A percentile compares a stretch with the other conserved stretches of the same genome.
These are phyloP conservation scores for Ocimum tenuiflorum DNA, from an alignment of 257 asterid species.

Conservation along the genomic window DNA sequence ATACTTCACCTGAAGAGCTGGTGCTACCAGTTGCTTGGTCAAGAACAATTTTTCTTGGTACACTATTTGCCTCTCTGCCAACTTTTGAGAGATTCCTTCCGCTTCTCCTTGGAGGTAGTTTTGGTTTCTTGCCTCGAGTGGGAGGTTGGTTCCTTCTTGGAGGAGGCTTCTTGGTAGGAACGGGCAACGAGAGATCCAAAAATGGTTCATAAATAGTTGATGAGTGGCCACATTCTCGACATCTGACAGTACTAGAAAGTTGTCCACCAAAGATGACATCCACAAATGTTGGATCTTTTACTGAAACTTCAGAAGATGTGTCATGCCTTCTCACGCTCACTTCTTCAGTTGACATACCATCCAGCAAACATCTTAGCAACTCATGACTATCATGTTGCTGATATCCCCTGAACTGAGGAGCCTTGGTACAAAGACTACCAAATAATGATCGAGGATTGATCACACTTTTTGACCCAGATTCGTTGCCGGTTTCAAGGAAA, in stretches of 20 bases:
- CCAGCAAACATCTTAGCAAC: constrained; percentile 79
- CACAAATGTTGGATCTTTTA: constrained; percentile 43
- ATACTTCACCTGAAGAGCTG: constrained; percentile 27
- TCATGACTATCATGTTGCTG: constrained; percentile 97
- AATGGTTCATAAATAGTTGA: constrained; percentile 72
- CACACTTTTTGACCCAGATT: constrained; percentile 40
- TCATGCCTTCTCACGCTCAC: constrained; percentile 37
- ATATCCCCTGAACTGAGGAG: constrained; percentile 86
- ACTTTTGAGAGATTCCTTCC: constrained; percentile 40
- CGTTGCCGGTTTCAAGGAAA: constrained; percentile 44
- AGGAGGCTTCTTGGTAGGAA: constrained; percentile 74
- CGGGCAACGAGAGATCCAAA: constrained; percentile 82
- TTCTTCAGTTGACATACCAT: constrained; percentile 70
- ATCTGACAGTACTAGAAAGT: constrained; percentile 67
- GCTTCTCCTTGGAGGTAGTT: constrained; percentile 58
- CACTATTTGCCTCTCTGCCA: constrained; percentile 31
- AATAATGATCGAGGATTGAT: constrained; percentile 67
- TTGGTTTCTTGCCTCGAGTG: constrained; percentile 57
- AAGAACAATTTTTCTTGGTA: constrained; percentile 31
- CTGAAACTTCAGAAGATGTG: constrained; percentile 28
- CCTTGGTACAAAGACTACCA: constrained; percentile 64
- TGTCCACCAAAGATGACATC: constrained; percentile 80
- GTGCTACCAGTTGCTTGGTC: constrained; percentile 28
- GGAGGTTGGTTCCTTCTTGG: constrained; percentile 38
- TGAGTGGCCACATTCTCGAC: constrained; percentile 76